These are phyloP conservation scores for Phalaenopsis hybrid DNA, from an alignment of 116 monocot species.

Conservation along the genomic window DNA sequence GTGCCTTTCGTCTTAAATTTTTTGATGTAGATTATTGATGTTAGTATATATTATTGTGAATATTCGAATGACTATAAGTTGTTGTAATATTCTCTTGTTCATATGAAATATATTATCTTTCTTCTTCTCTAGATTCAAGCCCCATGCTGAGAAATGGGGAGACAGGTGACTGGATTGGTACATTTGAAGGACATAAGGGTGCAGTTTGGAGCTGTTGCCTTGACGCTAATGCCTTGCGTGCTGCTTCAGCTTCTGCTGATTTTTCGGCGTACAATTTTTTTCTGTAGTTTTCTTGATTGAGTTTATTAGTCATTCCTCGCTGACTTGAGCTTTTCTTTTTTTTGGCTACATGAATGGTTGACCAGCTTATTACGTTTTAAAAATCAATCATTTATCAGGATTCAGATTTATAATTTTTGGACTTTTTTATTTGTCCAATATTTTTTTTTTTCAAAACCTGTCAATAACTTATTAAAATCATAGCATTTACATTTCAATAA, in stretches of 20 bases:
- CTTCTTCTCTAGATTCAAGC: conserved; percentile 52
- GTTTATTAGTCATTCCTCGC: not conserved
- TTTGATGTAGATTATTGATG: not conserved
- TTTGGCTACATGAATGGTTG: not conserved
- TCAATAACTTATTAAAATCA: not conserved
- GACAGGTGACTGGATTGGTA: conserved; percentile 95
- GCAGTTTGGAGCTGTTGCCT: conserved; percentile 98
- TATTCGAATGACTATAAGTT: not conserved
- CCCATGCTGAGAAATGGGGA: conserved; percentile 94
- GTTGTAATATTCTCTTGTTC: not conserved
- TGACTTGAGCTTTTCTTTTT: not conserved
- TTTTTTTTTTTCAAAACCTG: not conserved
- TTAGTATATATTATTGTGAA: not conserved
- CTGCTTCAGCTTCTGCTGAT: conserved; percentile 89
- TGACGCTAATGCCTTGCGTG: conserved; percentile 77
- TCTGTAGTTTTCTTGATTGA: not conserved
- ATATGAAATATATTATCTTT: not conserved
- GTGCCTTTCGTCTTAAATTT: not conserved
- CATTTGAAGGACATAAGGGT: conserved; percentile 94
- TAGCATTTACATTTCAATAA: not conserved
- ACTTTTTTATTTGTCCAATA: not conserved
- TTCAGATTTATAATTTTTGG: not conserved
- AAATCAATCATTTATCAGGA: not conserved
- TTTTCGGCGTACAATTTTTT: conserved; percentile 64
- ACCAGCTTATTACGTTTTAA: not conserved